Base-by-base conservation (phyloP, 768 basidiomycete species). In the Coprinellus micaceus region DNA sequence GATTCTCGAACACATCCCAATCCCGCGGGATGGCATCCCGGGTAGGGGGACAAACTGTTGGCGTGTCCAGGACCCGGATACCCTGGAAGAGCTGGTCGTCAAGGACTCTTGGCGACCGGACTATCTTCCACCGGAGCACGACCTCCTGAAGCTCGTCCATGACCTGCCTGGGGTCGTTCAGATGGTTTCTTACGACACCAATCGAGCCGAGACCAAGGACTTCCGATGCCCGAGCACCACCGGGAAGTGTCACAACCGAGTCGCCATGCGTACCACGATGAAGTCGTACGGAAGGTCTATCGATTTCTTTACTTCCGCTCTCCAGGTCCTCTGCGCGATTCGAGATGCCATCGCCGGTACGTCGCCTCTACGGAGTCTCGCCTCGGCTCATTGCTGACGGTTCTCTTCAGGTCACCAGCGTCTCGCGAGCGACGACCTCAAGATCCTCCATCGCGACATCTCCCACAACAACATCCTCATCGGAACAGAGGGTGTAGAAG, bases 311-410 rank as follows among this genome's bases (percentile, higher is more conserved):
- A 30, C 33, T 3, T 47, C 36, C 1, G 33, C 21, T 29, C n/a
- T 44, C 9, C 54, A 54, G 12, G 40, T 57, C 17, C 26, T 61
- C 12, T 17, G 47, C 5, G 60, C 51, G 2, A 41, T 61, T 39
- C 54, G 54, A 5, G 60, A 61, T 28, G 60, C 60, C 17, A 46
- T 59, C 5, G 51, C 36, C 17, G 61, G 61, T 62, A 33, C 48
- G 58, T 2, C 28, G n/a, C 17, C 19, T 12, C 11, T 13, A 3
- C 5, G 37, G 19, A 21, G n/a, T 36, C 26, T 13, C 6, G n/a
- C 10, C 10, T 11, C 9, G 24, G 22, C 11, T 17, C 19, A 30
- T 12, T 10, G n/a, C 30, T 39, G 10, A 30, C 19, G 4, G 9
- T 17, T 4, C 12, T 47, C 12, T 47, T 22, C 19, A 50, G 48